Percentiles rank a stretch among this genome's conserved stretches.
Evolutionary conservation across 1,284 basidiomycete species (phyloP).

Genomic region (Fomitopsis schrenkii): DNA sequence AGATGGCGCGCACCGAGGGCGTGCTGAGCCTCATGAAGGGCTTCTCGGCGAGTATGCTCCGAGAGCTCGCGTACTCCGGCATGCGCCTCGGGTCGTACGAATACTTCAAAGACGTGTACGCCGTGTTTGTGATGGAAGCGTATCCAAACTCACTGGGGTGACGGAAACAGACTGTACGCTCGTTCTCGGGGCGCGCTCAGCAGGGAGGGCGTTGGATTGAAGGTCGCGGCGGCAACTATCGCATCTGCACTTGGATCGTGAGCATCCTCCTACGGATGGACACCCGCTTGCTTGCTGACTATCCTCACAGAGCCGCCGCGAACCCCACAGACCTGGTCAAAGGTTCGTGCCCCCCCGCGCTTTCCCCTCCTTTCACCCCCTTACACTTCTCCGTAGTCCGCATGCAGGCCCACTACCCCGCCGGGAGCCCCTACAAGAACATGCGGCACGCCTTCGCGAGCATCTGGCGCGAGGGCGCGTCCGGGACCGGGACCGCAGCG

Average conservation of each 20-base stretch:
- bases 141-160: not conserved
- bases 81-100: constrained; percentile 36
- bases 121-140: not conserved
- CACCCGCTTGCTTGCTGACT: not conserved
- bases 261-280: constrained; percentile 4
- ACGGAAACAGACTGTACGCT: constrained; percentile 17
- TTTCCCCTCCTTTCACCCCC: not conserved
- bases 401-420: constrained; percentile 36
- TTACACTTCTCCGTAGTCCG: constrained; percentile 23
- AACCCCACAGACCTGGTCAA: constrained; percentile 38
- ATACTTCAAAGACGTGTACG: constrained; percentile 36
- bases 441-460: constrained; percentile 30
- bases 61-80: constrained; percentile 34
- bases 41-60: constrained; percentile 33
- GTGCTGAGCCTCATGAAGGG: constrained; percentile 30
- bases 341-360: constrained; percentile 18
- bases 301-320: constrained; percentile 26
- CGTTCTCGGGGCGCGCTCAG: constrained; percentile 25
- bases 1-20: constrained; percentile 33
- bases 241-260: constrained; percentile 33
- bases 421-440: constrained; percentile 30
- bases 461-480: constrained; percentile 29
- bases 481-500: constrained; percentile 8
- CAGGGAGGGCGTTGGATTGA: constrained; percentile 31
- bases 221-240: constrained; percentile 31